These are phyloP conservation scores for Litsea cubeba DNA, from an alignment of 164 flowering plant species.

Conservation along the genomic window DNA sequence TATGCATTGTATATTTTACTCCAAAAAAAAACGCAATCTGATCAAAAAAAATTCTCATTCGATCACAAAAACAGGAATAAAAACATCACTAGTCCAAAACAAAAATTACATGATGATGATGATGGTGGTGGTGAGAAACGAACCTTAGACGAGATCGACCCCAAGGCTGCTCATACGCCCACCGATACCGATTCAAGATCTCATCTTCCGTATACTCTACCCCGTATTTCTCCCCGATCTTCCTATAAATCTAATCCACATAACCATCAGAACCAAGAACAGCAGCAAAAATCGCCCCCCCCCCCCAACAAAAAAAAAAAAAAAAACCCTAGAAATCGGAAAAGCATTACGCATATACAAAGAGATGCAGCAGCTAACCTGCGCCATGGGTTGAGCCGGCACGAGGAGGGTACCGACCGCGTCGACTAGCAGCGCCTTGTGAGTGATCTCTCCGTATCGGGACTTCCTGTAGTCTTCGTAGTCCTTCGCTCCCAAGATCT, in stretches of 20 bases:
- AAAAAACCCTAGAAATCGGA: too few species aligned
- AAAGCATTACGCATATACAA: too few species aligned
- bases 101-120: not conserved
- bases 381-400: slow-evolving; percentile 94
- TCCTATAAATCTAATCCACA: slow-evolving; percentile 60
- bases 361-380: slow-evolving; percentile 32
- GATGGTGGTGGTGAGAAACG: not conserved
- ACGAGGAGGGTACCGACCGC: slow-evolving; percentile 91
- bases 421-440: slow-evolving; percentile 85
- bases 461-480: slow-evolving; percentile 76
- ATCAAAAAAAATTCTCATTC: not conserved
- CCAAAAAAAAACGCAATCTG: not conserved
- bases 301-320: not conserved
- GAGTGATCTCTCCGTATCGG: slow-evolving; percentile 78
- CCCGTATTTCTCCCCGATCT: slow-evolving; percentile 93
- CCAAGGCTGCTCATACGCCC: slow-evolving; percentile 97
- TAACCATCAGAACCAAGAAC: not conserved
- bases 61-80: not conserved
- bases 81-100: not conserved
- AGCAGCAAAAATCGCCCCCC: not conserved
- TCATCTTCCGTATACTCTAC: slow-evolving; percentile 78
- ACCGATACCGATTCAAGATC: slow-evolving; percentile 72
- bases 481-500: slow-evolving; percentile 48
- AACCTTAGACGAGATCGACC: slow-evolving; percentile 87
- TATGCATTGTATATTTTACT: not conserved